phyloP scores from a whole-genome alignment of 805 yeast species.

The Zygoascus flipseniorum region DNA sequence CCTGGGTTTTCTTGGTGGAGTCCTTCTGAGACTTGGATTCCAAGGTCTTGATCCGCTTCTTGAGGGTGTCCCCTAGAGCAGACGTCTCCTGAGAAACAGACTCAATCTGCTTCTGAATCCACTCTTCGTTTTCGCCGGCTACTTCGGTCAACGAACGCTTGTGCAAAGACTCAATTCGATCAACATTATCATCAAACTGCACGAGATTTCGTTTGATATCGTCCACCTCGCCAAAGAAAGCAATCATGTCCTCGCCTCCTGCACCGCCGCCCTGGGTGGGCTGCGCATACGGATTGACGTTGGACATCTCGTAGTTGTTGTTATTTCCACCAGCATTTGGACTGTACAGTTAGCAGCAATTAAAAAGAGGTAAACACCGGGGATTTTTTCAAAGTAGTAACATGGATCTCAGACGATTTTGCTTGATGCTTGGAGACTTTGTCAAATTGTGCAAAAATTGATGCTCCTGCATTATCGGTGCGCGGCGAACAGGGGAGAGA shows the following conservation, averaged over 20 bases:
- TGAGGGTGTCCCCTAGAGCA: slow-evolving; percentile 66
- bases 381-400: not conserved
- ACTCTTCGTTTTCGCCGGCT: slow-evolving; percentile 52
- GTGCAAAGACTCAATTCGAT: slow-evolving; percentile 63
- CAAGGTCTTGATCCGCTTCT: slow-evolving; percentile 64
- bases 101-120: slow-evolving; percentile 69
- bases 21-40: slow-evolving; percentile 50
- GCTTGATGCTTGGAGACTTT: too few relatives aligned
- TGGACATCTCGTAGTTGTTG: slow-evolving; percentile 14
- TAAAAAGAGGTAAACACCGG: not conserved
- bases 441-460: too few relatives aligned
- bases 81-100: slow-evolving; percentile 68
- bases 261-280: slow-evolving; percentile 7
- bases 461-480: too few relatives aligned
- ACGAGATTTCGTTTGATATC: slow-evolving; percentile 59
- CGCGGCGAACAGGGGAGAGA: too few relatives aligned
- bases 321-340: not conserved
- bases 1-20: slow-evolving; percentile 78
- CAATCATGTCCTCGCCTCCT: slow-evolving; percentile 42
- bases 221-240: slow-evolving; percentile 62
- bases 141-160: slow-evolving; percentile 63
- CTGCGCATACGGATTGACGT: slow-evolving; percentile 15
- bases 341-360: not conserved
- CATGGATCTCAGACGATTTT: not conserved
- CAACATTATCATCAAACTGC: slow-evolving; percentile 61